These are phyloP conservation scores for Echites panduratus DNA, from an alignment of 257 asterid species.

Conservation along the genomic window DNA sequence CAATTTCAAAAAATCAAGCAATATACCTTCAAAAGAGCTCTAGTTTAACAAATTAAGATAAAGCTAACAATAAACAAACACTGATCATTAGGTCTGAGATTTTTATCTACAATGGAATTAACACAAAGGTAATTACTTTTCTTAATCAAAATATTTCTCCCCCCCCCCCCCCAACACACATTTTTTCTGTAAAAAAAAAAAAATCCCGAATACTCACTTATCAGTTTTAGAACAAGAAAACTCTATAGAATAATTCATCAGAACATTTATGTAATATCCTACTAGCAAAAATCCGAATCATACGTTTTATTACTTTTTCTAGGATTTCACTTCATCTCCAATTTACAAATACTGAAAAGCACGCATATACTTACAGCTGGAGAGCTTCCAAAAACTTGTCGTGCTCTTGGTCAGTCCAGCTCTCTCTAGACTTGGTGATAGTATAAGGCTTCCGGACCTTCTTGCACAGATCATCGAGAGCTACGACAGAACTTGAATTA, in stretches of 20 bases:
- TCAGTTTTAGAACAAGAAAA: not conserved
- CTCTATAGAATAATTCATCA: not conserved
- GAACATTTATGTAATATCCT: not conserved
- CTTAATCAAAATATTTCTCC: not conserved
- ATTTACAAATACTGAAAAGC: not conserved
- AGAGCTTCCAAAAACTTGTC: constrained; percentile 68
- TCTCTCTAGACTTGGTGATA: constrained; percentile 78
- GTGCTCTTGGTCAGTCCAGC: constrained; percentile 82
- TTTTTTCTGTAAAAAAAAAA: too few relatives aligned
- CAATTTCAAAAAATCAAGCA: not conserved
- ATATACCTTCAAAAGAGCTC: not conserved
- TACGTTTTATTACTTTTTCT: not conserved
- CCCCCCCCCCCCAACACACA: not conserved
- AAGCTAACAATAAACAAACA: not conserved
- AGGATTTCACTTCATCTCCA: not conserved
- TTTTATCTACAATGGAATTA: not conserved
- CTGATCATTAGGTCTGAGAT: not conserved
- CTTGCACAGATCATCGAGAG: constrained; percentile 57
- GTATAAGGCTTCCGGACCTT: constrained; percentile 78
- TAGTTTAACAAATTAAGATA: not conserved
- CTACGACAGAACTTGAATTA: constrained; percentile 29
- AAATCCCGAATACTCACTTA: not conserved
- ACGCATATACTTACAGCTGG: constrained; percentile 30
- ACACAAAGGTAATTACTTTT: not conserved
- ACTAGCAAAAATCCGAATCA: not conserved